phyloP scores from a whole-genome alignment of 2,329 filamentous ascomycete genomes.

The Claviceps humidiphila region DNA sequence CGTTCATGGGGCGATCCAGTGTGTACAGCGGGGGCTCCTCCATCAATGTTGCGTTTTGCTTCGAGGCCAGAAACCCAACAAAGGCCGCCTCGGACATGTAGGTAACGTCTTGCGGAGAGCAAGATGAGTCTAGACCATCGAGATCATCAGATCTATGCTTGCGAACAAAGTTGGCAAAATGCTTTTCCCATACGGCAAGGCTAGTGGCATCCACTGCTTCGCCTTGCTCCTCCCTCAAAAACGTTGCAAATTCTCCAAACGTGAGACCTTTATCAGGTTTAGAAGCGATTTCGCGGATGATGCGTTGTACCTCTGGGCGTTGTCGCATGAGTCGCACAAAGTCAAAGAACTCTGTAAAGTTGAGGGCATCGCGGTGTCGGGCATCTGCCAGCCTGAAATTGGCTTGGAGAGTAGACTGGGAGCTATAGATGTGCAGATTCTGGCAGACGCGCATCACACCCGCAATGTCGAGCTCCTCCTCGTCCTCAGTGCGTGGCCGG shows the following conservation, averaged over 20 bases:
- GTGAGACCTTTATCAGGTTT: conserved; percentile 54
- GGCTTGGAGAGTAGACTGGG: conserved; percentile 55
- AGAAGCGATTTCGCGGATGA: conserved; percentile 52
- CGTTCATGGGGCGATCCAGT: conserved; percentile 77
- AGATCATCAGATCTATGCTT: conserved; percentile 37
- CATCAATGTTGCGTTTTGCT: conserved; percentile 55
- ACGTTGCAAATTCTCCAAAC: conserved; percentile 58
- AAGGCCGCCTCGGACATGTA: conserved; percentile 68
- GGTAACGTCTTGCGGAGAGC: conserved; percentile 25
- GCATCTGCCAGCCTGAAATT: conserved; percentile 64
- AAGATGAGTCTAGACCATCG: conserved; percentile 27
- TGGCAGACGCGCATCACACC: conserved; percentile 77
- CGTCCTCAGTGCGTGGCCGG: conserved; percentile 35
- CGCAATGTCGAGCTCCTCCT: conserved; percentile 61
- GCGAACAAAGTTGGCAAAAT: conserved; percentile 59
- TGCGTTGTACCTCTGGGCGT: conserved; percentile 62
- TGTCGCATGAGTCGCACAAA: conserved; percentile 78
- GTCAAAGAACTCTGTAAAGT: conserved; percentile 67
- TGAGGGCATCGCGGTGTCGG: conserved; percentile 51
- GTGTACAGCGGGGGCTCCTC: conserved; percentile 46
- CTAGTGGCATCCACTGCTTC: conserved; percentile 61
- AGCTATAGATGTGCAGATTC: conserved; percentile 83
- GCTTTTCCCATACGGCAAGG: conserved; percentile 50
- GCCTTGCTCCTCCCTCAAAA: conserved; percentile 60
- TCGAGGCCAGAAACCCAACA: conserved; percentile 62